phyloP scores from a whole-genome alignment of 2,329 filamentous ascomycete genomes.

The Ophiosphaerella narmari region DNA sequence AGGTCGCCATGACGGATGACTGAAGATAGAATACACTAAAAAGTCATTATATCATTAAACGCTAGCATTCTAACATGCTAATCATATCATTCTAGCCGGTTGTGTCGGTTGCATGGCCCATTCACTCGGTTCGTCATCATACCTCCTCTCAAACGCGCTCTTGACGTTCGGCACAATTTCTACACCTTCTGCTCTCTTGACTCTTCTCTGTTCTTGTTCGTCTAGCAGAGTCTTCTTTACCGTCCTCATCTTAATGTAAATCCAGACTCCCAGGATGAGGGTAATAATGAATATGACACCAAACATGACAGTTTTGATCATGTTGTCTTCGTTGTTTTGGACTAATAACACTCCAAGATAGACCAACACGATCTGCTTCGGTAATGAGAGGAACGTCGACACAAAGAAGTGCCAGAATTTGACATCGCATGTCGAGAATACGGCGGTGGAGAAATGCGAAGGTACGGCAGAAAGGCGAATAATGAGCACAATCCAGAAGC shows the following conservation, averaged over 20 bases:
- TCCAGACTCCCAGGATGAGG: slow-evolving; percentile 36
- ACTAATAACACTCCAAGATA: slow-evolving; percentile 42
- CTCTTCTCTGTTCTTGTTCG: slow-evolving; percentile 35
- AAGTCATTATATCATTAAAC: slow-evolving; percentile 19
- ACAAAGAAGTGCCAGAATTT: slow-evolving; percentile 44
- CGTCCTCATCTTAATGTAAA: slow-evolving; percentile 40
- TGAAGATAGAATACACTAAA: not conserved
- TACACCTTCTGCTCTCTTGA: slow-evolving; percentile 20
- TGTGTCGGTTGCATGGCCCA: slow-evolving; percentile 26
- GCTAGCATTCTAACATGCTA: too few relatives aligned
- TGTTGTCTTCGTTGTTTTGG: slow-evolving; percentile 28
- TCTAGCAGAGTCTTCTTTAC: slow-evolving; percentile 39
- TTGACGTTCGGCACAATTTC: slow-evolving; percentile 23
- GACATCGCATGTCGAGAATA: slow-evolving; percentile 44
- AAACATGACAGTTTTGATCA: slow-evolving; percentile 38
- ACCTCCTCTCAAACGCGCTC: slow-evolving; percentile 22
- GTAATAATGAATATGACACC: slow-evolving; percentile 36
- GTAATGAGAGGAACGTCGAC: slow-evolving; percentile 39
- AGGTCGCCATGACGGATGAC: too few relatives aligned
- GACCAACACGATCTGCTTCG: slow-evolving; percentile 44
- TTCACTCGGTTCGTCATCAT: slow-evolving; percentile 20
- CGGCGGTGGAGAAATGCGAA: slow-evolving; percentile 42
- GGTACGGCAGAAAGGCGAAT: slow-evolving; percentile 43
- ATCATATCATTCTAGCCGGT: slow-evolving; percentile 24
- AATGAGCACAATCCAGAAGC: slow-evolving; percentile 41